These are phyloP conservation scores for Paraurostyla sp. DNA, from an alignment of 73 alveolate genomes.

Conservation along the genomic window DNA sequence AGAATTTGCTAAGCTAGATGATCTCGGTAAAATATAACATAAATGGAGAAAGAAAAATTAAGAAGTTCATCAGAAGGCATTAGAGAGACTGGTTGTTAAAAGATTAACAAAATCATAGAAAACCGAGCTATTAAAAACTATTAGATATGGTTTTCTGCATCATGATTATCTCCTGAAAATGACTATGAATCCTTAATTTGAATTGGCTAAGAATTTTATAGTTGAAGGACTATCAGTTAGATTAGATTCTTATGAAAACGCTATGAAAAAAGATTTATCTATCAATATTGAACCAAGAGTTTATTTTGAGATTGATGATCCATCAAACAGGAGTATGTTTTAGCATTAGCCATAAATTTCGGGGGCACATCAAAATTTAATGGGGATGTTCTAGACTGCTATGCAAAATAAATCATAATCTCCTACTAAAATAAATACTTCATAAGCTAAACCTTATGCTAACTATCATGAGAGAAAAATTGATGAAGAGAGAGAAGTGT, in stretches of 20 bases:
- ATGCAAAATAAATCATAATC: not conserved
- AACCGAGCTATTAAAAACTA: conserved; percentile 54
- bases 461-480: conserved; percentile 26
- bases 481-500: conserved; percentile 49
- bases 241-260: conserved; percentile 61
- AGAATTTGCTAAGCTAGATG: conserved; percentile 66
- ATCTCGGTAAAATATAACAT: conserved; percentile 62
- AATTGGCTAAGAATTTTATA: conserved; percentile 67
- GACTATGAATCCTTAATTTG: conserved; percentile 62
- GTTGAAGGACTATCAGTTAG: conserved; percentile 70
- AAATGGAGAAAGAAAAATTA: conserved; percentile 15
- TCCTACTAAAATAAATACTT: conserved; percentile 12
- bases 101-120: conserved; percentile 43
- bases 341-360: not conserved
- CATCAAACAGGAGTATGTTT: not conserved
- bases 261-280: conserved; percentile 11
- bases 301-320: not conserved
- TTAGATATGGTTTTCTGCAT: conserved; percentile 59
- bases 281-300: conserved; percentile 57
- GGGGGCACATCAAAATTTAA: too few species aligned
- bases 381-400: not conserved
- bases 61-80: conserved; percentile 12
- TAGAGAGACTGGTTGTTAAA: conserved; percentile 33
- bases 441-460: conserved; percentile 11
- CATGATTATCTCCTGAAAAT: conserved; percentile 65